Evolutionary conservation across 495 filamentous ascomycete species (phyloP).

Genomic region (Aspergillus wentii): DNA sequence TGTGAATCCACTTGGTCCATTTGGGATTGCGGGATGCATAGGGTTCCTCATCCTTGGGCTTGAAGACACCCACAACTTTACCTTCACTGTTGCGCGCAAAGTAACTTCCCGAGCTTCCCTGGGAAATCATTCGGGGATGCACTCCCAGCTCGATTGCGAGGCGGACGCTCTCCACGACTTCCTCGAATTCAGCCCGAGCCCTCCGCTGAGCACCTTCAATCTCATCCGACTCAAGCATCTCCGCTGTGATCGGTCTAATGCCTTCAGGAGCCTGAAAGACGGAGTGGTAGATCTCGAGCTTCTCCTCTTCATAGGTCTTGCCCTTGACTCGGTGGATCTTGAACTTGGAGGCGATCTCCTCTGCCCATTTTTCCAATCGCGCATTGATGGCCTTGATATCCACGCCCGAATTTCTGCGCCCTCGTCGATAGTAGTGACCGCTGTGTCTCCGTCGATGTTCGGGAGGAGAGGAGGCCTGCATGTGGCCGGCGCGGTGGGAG

Average conservation of each 20-base stretch:
- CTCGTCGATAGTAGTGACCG: constrained; percentile 45
- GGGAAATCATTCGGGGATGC: constrained; percentile 92
- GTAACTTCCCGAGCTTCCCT: constrained; percentile 96
- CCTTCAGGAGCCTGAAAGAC: constrained; percentile 92
- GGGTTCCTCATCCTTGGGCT: constrained; percentile 98
- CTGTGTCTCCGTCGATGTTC: constrained; percentile 42
- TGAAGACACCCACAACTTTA: constrained; percentile 96
- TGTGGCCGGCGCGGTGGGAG: constrained; percentile 45
- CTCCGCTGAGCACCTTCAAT: constrained; percentile 51
- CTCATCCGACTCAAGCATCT: constrained; percentile 60
- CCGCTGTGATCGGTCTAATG: constrained; percentile 69
- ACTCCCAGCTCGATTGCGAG: constrained; percentile 85
- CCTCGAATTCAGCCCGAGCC: constrained; percentile 78
- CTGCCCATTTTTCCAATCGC: constrained; percentile 91
- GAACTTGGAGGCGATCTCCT: constrained; percentile 96
- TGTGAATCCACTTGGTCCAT: constrained; percentile 94
- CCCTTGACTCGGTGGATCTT: constrained; percentile 79
- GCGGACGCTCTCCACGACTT: constrained; percentile 83
- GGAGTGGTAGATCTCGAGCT: constrained; percentile 92
- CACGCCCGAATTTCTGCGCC: constrained; percentile 79
- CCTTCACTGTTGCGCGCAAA: constrained; percentile 90
- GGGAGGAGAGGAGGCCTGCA: constrained; percentile 40
- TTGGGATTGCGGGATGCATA: constrained; percentile 90
- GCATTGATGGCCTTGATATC: constrained; percentile 99
- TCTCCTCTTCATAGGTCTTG: constrained; percentile 72